These are phyloP conservation scores for Turnera subulata DNA, from an alignment of 345 rosid genomes.

Conservation along the genomic window DNA sequence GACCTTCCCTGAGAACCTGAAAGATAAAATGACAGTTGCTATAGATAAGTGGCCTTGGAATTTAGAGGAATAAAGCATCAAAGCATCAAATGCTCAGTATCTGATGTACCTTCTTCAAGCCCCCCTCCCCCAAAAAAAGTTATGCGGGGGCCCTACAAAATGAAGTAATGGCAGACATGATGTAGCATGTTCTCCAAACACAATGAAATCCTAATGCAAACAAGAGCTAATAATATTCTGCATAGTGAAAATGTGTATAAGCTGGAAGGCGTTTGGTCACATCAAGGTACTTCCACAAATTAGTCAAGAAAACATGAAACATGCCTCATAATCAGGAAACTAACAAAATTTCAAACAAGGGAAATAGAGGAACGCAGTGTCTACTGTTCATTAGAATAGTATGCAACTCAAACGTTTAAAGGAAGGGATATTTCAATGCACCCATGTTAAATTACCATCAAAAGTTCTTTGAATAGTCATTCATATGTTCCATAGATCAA, in stretches of 20 bases:
- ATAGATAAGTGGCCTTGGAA: neutral
- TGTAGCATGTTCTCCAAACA: neutral
- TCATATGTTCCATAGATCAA: no score
- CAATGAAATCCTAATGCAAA: neutral
- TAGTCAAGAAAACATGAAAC: no score
- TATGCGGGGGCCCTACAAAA: neutral
- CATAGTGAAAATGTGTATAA: neutral
- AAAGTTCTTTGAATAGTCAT: no score
- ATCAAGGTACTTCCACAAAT: no score
- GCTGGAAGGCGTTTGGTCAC: no score
- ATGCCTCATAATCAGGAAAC: no score
- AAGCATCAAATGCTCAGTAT: neutral
- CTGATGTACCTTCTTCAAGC: neutral
- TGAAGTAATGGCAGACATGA: neutral
- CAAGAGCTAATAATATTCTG: neutral
- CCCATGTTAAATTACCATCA: no score
- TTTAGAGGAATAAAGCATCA: neutral
- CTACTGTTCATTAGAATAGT: no score
- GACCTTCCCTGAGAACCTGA: conserved; percentile 96
- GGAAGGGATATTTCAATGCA: no score
- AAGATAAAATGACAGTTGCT: conserved; percentile 3
- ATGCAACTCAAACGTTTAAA: no score
- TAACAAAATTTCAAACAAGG: no score
- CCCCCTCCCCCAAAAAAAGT: neutral
- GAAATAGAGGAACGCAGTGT: no score